phyloP scores from a whole-genome alignment of 1,284 basidiomycete species.

The Cryptococcus sp. region DNA sequence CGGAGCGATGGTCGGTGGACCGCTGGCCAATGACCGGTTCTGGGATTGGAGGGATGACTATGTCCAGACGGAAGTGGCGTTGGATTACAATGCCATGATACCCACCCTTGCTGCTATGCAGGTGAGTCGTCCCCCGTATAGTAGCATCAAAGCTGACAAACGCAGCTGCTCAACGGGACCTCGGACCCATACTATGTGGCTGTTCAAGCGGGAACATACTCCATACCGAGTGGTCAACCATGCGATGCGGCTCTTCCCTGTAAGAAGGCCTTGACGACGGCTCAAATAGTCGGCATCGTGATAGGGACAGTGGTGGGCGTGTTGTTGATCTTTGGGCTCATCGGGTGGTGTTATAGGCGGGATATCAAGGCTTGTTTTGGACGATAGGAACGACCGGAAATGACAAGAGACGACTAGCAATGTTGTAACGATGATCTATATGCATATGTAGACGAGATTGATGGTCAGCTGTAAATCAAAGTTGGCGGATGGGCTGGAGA shows the following conservation, averaged over 20 bases:
- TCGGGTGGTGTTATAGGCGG: slow-evolving; percentile 45
- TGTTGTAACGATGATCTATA: neutral
- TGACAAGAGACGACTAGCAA: neutral
- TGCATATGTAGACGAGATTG: neutral
- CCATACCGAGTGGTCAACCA: slow-evolving; percentile 61
- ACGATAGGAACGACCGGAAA: neutral
- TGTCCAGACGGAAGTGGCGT: slow-evolving; percentile 37
- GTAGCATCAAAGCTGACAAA: neutral
- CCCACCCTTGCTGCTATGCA: slow-evolving; percentile 65
- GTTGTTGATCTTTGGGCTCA: slow-evolving; percentile 54
- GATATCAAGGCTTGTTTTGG: slow-evolving; percentile 7
- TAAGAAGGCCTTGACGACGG: slow-evolving; percentile 51
- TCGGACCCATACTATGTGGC: slow-evolving; percentile 73
- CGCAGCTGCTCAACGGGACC: slow-evolving; percentile 23
- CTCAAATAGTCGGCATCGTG: slow-evolving; percentile 58
- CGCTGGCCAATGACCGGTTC: slow-evolving; percentile 66
- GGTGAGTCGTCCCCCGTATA: slow-evolving; percentile 17
- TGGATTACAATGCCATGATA: slow-evolving; percentile 73
- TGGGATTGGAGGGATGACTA: slow-evolving; percentile 68
- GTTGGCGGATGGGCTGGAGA: too few species aligned
- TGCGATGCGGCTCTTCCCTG: slow-evolving; percentile 69
- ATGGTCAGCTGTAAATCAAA: neutral
- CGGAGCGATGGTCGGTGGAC: slow-evolving; percentile 83
- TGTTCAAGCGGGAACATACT: slow-evolving; percentile 62
- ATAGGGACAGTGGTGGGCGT: slow-evolving; percentile 63